Conservation (phyloP, 768 basidiomycete species). For the Phlebiopsis gigantea region DNA sequence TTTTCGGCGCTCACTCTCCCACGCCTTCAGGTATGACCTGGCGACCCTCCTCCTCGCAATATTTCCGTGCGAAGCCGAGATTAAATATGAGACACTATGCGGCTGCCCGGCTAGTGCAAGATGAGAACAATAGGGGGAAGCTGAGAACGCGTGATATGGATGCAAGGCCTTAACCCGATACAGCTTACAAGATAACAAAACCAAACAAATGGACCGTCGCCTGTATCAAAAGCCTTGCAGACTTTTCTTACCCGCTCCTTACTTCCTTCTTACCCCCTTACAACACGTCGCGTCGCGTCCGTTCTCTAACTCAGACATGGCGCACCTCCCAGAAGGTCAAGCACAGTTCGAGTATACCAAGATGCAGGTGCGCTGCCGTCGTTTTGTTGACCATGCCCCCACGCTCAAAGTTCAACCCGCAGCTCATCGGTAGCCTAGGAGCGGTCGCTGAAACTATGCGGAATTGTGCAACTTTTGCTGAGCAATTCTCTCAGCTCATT, state of each 20-base stretch:
- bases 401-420: background rate
- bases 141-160: background rate
- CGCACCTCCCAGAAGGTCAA: slow-evolving; percentile 16
- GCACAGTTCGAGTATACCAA: slow-evolving; percentile 26
- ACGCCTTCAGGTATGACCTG: slow-evolving; percentile 13
- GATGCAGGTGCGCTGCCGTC: slow-evolving; percentile 22
- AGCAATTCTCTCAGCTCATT: slow-evolving; percentile 50
- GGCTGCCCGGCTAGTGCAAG: background rate
- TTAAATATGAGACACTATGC: background rate
- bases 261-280: slow-evolving; percentile 28
- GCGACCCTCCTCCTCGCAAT: background rate
- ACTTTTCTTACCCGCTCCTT: slow-evolving; percentile 27
- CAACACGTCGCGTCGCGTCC: slow-evolving; percentile 20
- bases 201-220: slow-evolving; percentile 24
- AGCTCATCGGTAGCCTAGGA: slow-evolving; percentile 54
- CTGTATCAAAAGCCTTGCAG: slow-evolving; percentile 31
- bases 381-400: background rate
- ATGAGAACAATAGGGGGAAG: slow-evolving; percentile 1
- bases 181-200: slow-evolving; percentile 12
- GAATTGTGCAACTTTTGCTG: slow-evolving; percentile 54
- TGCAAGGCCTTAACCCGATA: slow-evolving; percentile 5
- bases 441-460: slow-evolving; percentile 61
- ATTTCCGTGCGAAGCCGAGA: background rate
- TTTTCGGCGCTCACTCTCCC: slow-evolving; percentile 14
- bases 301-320: slow-evolving; percentile 12